Evolutionary conservation across 129 eudicot species (phyloP).

Genomic region (Tanacetum coccineum): DNA sequence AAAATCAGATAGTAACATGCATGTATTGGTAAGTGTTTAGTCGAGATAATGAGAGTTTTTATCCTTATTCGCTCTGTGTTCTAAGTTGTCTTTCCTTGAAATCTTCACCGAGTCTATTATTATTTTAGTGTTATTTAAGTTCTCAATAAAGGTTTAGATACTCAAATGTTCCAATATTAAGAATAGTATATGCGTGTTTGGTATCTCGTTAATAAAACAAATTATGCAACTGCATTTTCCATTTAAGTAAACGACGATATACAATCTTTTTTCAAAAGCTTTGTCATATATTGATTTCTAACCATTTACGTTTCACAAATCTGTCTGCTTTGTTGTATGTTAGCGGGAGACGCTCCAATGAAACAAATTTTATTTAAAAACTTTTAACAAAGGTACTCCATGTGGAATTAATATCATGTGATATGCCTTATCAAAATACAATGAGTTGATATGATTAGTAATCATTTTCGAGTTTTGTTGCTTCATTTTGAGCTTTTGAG

Average conservation of each 20-base stretch:
- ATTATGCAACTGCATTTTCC: no score
- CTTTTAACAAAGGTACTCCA: no score
- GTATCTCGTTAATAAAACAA: no score
- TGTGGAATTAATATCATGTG: not conserved
- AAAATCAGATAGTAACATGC: slow-evolving; percentile 16
- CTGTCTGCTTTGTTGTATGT: no score
- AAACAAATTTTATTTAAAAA: no score
- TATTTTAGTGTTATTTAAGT: not conserved
- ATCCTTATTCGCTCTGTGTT: slow-evolving; percentile 52
- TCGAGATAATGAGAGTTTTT: slow-evolving; percentile 8
- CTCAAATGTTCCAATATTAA: slow-evolving; percentile 13
- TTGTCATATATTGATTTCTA: no score
- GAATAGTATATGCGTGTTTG: not conserved
- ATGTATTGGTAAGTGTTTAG: slow-evolving; percentile 18
- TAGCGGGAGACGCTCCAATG: no score
- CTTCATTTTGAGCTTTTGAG: slow-evolving; percentile 26
- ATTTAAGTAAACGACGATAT: no score
- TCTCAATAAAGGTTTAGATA: slow-evolving; percentile 2
- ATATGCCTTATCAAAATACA: slow-evolving; percentile 39
- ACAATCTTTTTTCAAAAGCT: no score
- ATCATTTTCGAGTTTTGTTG: slow-evolving; percentile 38
- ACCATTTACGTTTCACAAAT: no score
- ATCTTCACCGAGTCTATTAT: slow-evolving; percentile 28
- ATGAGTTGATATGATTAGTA: slow-evolving; percentile 45
- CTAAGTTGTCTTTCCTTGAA: slow-evolving; percentile 69